These are phyloP conservation scores for Phaffomyces opuntiae DNA, from an alignment of 805 yeast species.

Conservation along the genomic window DNA sequence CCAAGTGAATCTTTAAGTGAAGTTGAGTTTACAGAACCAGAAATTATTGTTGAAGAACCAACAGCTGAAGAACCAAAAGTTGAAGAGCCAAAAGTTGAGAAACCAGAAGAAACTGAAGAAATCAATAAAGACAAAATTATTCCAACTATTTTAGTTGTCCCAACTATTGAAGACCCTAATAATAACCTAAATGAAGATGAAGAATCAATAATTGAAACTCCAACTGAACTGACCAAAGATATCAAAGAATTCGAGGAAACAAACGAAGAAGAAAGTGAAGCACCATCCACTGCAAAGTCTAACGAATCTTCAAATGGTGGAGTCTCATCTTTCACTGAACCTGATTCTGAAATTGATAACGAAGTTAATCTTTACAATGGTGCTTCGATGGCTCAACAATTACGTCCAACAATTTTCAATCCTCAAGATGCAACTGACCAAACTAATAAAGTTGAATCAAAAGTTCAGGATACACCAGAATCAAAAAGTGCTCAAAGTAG, in stretches of 20 bases:
- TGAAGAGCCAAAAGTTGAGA: background rate
- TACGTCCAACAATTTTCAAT: slow-evolving; percentile 33
- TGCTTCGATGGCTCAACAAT: slow-evolving; percentile 37
- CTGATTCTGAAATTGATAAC: slow-evolving; percentile 8
- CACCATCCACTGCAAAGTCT: slow-evolving; percentile 23
- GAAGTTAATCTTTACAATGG: background rate
- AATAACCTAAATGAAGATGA: too few relatives aligned
- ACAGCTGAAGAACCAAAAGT: too few relatives aligned
- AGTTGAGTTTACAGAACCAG: background rate
- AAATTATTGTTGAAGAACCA: background rate
- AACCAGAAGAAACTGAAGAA: too few relatives aligned
- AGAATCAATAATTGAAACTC: too few relatives aligned
- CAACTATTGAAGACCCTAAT: too few relatives aligned
- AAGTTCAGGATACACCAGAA: background rate
- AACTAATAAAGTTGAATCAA: background rate
- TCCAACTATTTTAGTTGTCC: too few relatives aligned
- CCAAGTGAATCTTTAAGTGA: background rate
- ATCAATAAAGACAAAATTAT: too few relatives aligned
- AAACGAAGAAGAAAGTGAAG: slow-evolving; percentile 3
- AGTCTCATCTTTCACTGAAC: slow-evolving; percentile 17
- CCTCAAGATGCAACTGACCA: slow-evolving; percentile 3
- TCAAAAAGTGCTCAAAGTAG: slow-evolving; percentile 7
- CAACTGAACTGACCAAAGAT: too few relatives aligned
- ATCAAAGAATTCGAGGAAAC: background rate
- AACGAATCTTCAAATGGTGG: slow-evolving; percentile 11